A percentile compares a stretch with the other conserved stretches of the same genome.
phyloP scores from a whole-genome alignment of 371 early-diverging fungal genomes.

The Entomophthora muscae region DNA sequence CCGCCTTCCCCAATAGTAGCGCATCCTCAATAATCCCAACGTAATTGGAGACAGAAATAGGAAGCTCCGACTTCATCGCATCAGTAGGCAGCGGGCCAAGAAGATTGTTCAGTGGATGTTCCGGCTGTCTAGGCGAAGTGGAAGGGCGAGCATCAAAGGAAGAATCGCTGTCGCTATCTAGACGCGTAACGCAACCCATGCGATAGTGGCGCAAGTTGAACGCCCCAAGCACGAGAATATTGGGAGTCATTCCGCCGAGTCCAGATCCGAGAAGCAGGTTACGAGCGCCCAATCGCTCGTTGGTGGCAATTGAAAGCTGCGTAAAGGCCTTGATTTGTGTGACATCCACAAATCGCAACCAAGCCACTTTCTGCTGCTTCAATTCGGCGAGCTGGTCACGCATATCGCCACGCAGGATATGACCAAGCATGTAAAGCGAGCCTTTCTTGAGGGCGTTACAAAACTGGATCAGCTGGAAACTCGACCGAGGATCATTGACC shows the following conservation, averaged over 20 bases:
- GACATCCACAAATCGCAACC: conserved; percentile 32
- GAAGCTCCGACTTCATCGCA: conserved; percentile 23
- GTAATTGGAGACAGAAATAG: conserved; percentile 27
- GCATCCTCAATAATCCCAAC: conserved; percentile 43
- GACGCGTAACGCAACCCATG: conserved; percentile 7
- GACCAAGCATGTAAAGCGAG: conserved; percentile 36
- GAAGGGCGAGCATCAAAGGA: background rate
- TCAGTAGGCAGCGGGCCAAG: conserved; percentile 24
- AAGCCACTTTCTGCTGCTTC: conserved; percentile 20
- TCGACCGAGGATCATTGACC: conserved; percentile 28
- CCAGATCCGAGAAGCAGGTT: conserved; percentile 32
- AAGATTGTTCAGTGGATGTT: background rate
- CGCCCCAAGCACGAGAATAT: conserved; percentile 34
- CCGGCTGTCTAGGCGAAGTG: conserved; percentile 4
- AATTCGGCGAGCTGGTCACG: conserved; percentile 21
- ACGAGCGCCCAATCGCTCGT: conserved; percentile 24
- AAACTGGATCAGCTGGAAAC: conserved; percentile 28
- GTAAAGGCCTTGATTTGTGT: conserved; percentile 37
- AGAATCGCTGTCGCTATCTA: conserved; percentile 13
- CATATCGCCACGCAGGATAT: conserved; percentile 29
- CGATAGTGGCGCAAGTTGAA: conserved; percentile 11
- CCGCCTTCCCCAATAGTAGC: conserved; percentile 34
- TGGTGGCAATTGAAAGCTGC: conserved; percentile 24
- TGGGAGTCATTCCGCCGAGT: conserved; percentile 44
- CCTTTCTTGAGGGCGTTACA: conserved; percentile 46